Evolutionary conservation across 768 basidiomycete genomes (phyloP), one percentile per base, ranked within the genome.

Genomic region (Russula compacta): DNA sequence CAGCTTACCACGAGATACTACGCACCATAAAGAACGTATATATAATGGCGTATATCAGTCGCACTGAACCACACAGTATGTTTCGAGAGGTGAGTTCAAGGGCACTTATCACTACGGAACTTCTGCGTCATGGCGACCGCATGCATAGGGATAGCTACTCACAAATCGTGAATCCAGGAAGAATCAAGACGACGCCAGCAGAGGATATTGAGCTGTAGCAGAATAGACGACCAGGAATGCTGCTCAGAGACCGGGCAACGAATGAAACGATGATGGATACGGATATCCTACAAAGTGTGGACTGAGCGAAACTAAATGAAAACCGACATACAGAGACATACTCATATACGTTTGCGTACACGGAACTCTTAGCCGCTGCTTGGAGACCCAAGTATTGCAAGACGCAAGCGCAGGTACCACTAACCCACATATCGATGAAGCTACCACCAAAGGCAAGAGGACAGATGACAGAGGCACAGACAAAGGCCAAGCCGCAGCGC

Each of bases 301-400:
- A 29, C 36, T 46, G 55, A 29, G 12, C 17, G 29, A 38, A 24
- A 36, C 8, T 19, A 12, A n/a, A 11, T 5, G 24, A 56, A 11
- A 15, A 17, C 46, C 24, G 52, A 44, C 1, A 10, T 35, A 48
- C 50, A 40, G 48, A 36, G 6, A 24, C 91, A 72, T 71, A 94
- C 93, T 95, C 93, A 69, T 94, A 95, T 59, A 95, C 91, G 68
- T 92, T 95, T n/a, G 92, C 91, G 72, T 93, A 95, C 75, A 91
- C 87, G 1, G 89, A 81, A 67, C 87, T 93, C 73, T 89, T 92
- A 66, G 85, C 81, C 4, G 92, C 92, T 9, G 89, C 84, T 68
- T 85, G 86, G 51, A 93, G 75, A 40, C 91, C 89, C 47, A 94
- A 77, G 71, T 87, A 91, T 67, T 90, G 87, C 53, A 95, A 75